Conservation (phyloP, 441 rosid genomes). For the Dalechampia spathulata region DNA sequence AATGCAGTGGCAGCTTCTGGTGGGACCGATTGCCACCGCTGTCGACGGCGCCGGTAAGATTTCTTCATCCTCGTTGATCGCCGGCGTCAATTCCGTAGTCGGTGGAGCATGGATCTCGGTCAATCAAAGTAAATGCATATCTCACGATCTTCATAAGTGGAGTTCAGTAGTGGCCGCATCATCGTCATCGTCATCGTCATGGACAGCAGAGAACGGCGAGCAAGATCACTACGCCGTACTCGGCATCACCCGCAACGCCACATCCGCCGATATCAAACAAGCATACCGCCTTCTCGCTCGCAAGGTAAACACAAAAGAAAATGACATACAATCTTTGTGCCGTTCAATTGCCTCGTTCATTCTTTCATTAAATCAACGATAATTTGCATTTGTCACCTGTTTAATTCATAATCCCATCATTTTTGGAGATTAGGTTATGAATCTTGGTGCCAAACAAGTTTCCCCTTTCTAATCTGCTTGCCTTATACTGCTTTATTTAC, state of each 20-base stretch:
- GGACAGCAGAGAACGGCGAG: conserved; percentile 33
- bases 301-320: conserved; percentile 38
- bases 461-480: not conserved
- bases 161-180: conserved; percentile 9
- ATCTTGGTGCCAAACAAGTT: too few species aligned
- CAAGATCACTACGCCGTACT: conserved; percentile 58
- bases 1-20: conserved; percentile 63
- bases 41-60: conserved; percentile 28
- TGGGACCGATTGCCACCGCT: conserved; percentile 54
- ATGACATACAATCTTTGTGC: too few species aligned
- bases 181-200: conserved; percentile 27
- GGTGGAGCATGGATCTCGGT: conserved; percentile 15
- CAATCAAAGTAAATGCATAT: conserved; percentile 18
- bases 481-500: too few species aligned
- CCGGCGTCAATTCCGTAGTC: conserved; percentile 1
- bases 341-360: too few species aligned
- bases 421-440: too few species aligned
- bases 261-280: conserved; percentile 56
- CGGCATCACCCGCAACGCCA: conserved; percentile 46
- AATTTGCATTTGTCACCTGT: too few species aligned
- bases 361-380: too few species aligned
- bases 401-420: too few species aligned
- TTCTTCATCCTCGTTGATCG: conserved; percentile 5
- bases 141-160: conserved; percentile 15
- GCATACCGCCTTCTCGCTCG: conserved; percentile 90